Evolutionary conservation across 1,284 basidiomycete species (phyloP), one percentile per base, ranked within the genome.

Genomic region (Rhodotorula sp.): DNA sequence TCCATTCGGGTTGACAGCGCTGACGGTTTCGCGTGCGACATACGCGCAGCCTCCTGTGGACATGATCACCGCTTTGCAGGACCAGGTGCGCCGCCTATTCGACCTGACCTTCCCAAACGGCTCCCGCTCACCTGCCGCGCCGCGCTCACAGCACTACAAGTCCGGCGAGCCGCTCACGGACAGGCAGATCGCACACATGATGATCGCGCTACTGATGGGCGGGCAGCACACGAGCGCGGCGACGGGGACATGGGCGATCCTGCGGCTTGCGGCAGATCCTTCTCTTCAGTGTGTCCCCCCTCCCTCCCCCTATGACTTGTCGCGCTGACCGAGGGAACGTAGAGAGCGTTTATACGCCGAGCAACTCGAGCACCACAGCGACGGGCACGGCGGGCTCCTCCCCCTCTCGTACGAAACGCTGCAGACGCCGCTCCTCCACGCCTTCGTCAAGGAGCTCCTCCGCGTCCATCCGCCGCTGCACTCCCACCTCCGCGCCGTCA

Each of bases 171-270:
- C 85, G 1, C 86, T 98, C 46, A 86, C 86, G 62, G 92, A 97
- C 79, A 89, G 91, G 75, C 94, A 98, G 82, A 91, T 99, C 74
- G 94, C 96, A 0, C 95, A 97, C 80, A 94, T 97, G 80, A 89
- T 98, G 90, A 83, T 84, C 69, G 82, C 82, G 3, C 75, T 83
- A 17, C 79, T 83, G 15, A 82, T 82, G 81, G 96, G 95, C 51
- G 96, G 96, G 39, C 97, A 99, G 83, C 97, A 99, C 84, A 99
- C 97, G 0, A 93, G 90, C 77, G 95, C 94, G 25, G 91, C 96
- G 0, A 91, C 92, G 21, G 88, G 88, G n/a, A 89, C 92, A 8
- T 99, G 97, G 97, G 82, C 90, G 29, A 84, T 99, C 41, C 87
- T 98, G 61, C 92, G 97, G 78, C 82, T 98, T n/a, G 96, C 94